Conservation (phyloP, 495 filamentous ascomycete genomes). For the Aspergillus affinis region DNA sequence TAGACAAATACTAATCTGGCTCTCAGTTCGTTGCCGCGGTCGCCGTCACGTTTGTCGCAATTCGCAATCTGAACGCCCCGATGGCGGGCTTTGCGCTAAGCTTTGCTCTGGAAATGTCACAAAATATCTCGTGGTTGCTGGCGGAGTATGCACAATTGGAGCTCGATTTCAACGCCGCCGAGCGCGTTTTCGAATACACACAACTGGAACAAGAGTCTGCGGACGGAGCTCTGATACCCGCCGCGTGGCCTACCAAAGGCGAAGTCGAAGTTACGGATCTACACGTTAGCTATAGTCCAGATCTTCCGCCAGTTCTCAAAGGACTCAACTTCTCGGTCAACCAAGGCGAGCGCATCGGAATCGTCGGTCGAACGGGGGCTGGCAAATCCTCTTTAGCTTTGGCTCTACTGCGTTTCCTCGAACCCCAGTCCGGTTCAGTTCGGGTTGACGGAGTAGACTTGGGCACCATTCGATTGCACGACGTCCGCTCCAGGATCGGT, state of each 20-base stretch:
- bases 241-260: constrained; percentile 70
- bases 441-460: constrained; percentile 53
- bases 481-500: constrained; percentile 48
- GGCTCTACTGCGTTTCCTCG: constrained; percentile 51
- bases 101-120: constrained; percentile 46
- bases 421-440: constrained; percentile 42
- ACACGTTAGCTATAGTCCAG: constrained; percentile 63
- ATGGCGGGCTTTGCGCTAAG: constrained; percentile 71
- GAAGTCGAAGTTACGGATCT: constrained; percentile 64
- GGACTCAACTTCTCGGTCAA: constrained; percentile 61
- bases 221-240: constrained; percentile 48
- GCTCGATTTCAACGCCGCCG: constrained; percentile 73
- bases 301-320: constrained; percentile 67
- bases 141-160: constrained; percentile 47
- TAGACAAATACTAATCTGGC: constrained; percentile 50
- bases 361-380: constrained; percentile 62
- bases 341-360: constrained; percentile 64
- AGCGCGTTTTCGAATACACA: constrained; percentile 72
- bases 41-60: constrained; percentile 50
- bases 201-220: constrained; percentile 61
- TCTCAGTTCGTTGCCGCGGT: constrained; percentile 57
- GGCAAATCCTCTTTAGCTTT: constrained; percentile 48
- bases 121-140: constrained; percentile 31
- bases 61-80: constrained; percentile 59
- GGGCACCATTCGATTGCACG: constrained; percentile 42